Evolutionary conservation across 2,329 filamentous ascomycete species (phyloP).

Genomic region (Alternaria conjuncta): DNA sequence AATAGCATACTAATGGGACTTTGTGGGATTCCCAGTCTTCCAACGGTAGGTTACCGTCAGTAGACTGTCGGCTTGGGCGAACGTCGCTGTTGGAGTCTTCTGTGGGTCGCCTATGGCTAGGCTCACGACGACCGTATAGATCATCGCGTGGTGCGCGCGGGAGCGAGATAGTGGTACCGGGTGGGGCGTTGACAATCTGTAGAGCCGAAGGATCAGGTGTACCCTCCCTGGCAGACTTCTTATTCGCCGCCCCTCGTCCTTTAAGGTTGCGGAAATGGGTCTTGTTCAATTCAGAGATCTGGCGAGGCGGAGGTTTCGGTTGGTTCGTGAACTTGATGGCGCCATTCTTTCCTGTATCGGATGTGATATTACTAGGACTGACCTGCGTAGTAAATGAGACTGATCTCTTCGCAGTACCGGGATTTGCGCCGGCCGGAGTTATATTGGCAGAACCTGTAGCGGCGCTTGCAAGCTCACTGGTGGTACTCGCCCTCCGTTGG

Average conservation of each 20-base stretch:
- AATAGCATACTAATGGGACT: slow-evolving; percentile 36
- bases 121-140: slow-evolving; percentile 35
- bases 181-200: slow-evolving; percentile 31
- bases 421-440: not conserved
- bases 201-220: slow-evolving; percentile 33
- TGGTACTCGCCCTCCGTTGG: not conserved
- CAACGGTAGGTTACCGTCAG: slow-evolving; percentile 7
- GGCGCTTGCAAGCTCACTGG: not conserved
- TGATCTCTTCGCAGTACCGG: not conserved
- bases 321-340: slow-evolving; percentile 38
- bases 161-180: slow-evolving; percentile 2
- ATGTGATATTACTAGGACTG: slow-evolving; percentile 1
- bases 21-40: slow-evolving; percentile 34
- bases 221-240: slow-evolving; percentile 29
- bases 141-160: slow-evolving; percentile 11
- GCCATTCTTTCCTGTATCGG: not conserved
- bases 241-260: slow-evolving; percentile 24
- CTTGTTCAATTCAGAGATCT: slow-evolving; percentile 13
- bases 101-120: slow-evolving; percentile 15
- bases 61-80: not conserved
- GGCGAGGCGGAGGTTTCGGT: slow-evolving; percentile 14
- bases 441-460: not conserved
- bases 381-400: not conserved
- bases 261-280: slow-evolving; percentile 26
- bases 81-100: slow-evolving; percentile 17